Evolutionary conservation across 306 rosid species (phyloP), one percentile per base, ranked within the genome.

Genomic region (Cyamopsis tetragonoloba): DNA sequence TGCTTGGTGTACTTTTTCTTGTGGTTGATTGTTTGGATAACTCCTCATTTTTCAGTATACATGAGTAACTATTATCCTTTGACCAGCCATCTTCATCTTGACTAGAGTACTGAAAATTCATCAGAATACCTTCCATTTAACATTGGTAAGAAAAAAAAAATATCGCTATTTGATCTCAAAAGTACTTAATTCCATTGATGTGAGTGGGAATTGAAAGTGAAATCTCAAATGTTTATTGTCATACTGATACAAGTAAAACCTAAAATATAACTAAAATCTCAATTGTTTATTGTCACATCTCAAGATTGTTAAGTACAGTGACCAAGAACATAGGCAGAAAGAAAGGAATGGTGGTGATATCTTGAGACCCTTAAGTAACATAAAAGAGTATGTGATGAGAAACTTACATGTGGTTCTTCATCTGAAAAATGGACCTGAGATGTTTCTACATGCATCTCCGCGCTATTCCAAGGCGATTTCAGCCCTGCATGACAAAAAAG

Each of bases 401-500:
- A 46, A 73, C 64, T 74, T 84, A 90, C 97, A 50, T 72, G 79
- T 38, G 77, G 20, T 68, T 87, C 82, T 66, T 67, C 77, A 4
- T 27, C 69, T 27, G 77, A 44, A 72, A 50, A 47, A 49, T 76
- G 79, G 42, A 72, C 69, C 48, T 79, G 85, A 62, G 84, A 83
- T 53, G 78, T 44, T 67, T 84, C 90, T 54, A 62, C 50, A 75
- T 68, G 88, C 72, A 85, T 71, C 60, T 90, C 87, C 83, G 82
- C 63, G 69, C 88, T 86, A 77, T 79, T 84, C 38, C 81, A 75
- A 51, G 87, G 82, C 74, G 87, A 80, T 65, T 84, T 83, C 53
- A 82, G 54, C 58, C 83, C 97, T 90, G 84, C 78, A 66, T 31
- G 46, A 44, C 23, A 74, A 43, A 56, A n/a, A 30, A 68, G 66